Percentiles rank a stretch among this genome's conserved stretches.
phyloP scores from a whole-genome alignment of 768 basidiomycete genomes.

The Mycena pura region DNA sequence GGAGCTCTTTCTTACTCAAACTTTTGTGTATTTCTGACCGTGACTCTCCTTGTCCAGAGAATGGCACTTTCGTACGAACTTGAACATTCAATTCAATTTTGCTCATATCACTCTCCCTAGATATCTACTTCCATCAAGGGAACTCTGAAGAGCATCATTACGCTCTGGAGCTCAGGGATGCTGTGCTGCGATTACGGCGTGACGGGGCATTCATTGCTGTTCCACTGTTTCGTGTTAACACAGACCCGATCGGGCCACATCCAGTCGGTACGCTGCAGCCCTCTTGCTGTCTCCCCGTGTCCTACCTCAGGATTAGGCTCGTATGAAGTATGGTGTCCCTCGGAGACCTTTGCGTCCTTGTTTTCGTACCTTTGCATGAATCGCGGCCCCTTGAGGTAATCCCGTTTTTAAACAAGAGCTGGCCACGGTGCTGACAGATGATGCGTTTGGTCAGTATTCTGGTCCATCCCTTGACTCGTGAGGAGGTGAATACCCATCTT shows the following conservation, averaged over 20 bases:
- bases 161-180: constrained; percentile 72
- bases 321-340: constrained; percentile 83
- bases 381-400: constrained; percentile 70
- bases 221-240: constrained; percentile 75
- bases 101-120: constrained; percentile 40
- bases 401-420: neutral
- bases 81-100: neutral
- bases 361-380: constrained; percentile 78
- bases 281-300: neutral
- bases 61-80: constrained; percentile 76
- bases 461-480: constrained; percentile 76
- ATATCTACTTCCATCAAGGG: constrained; percentile 81
- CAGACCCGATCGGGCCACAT: constrained; percentile 74
- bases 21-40: neutral
- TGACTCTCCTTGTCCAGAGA: constrained; percentile 53
- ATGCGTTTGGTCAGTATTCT: constrained; percentile 58
- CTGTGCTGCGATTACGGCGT: constrained; percentile 70
- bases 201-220: constrained; percentile 85
- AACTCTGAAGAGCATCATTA: constrained; percentile 67
- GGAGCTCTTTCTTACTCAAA: constrained; percentile 15
- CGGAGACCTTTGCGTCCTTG: constrained; percentile 75
- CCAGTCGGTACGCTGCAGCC: constrained; percentile 62
- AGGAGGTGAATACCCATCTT: constrained; percentile 56
- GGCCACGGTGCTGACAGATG: neutral
- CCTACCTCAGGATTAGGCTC: constrained; percentile 57